Percentiles rank a stretch among this genome's conserved stretches.
These are phyloP conservation scores for Phylloporus sp. DNA, from an alignment of 1,284 basidiomycete species.

Conservation along the genomic window DNA sequence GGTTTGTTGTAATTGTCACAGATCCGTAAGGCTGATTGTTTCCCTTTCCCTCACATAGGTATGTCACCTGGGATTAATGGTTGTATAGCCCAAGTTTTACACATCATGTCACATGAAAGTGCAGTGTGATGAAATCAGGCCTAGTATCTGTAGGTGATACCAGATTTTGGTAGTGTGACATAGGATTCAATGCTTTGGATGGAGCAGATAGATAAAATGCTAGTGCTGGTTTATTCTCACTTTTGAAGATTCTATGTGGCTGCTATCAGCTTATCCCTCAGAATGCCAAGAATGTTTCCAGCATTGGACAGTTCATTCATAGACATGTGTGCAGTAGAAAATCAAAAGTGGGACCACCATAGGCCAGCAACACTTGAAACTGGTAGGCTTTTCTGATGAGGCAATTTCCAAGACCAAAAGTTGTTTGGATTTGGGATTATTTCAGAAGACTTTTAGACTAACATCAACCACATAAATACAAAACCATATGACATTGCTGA, in stretches of 20 bases:
- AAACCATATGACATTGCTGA: no score
- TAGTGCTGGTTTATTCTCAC: no score
- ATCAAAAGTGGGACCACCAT: no score
- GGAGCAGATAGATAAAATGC: background rate
- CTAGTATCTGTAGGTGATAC: conserved; percentile 94
- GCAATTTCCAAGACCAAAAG: no score
- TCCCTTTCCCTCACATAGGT: conserved; percentile 46
- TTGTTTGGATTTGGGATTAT: no score
- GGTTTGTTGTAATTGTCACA: background rate
- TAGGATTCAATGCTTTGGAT: background rate
- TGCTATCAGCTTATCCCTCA: no score
- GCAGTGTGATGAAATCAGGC: conserved; percentile 97
- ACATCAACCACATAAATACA: conserved; percentile 16
- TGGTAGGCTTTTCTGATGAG: no score
- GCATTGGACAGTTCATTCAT: no score
- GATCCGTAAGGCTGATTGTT: background rate
- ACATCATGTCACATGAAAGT: conserved; percentile 97
- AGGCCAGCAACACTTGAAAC: no score
- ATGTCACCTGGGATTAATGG: conserved; percentile 46
- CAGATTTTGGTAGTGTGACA: conserved; percentile 83
- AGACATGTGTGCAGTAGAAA: conserved; percentile 34
- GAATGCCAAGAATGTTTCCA: no score
- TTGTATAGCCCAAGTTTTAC: conserved; percentile 89
- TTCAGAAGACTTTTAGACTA: background rate
- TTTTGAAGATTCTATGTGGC: no score